Base-by-base conservation (phyloP, 441 rosid genomes). In the Pelargonium myrrhifolium region DNA sequence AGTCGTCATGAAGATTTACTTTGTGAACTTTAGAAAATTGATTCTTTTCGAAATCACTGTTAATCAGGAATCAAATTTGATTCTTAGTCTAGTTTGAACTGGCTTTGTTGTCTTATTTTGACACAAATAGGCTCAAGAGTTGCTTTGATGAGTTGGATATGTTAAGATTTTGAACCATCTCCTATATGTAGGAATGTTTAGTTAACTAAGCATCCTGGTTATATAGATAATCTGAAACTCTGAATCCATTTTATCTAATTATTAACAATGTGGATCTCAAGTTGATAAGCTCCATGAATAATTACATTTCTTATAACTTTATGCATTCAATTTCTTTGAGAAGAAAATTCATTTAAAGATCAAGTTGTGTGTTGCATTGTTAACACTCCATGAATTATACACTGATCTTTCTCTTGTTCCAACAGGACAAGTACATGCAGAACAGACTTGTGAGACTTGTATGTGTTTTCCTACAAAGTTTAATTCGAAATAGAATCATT, bases 401-500 rank as follows among this genome's bases (percentile, higher is more conserved):
- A 17, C 62, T 9, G 43, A 35, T 49, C 28, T 64, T 28, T 65
- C 18, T 69, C 35, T 59, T 71, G 58, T 72, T 81, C 80, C 81
- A 56, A 69, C 93, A 94, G 94, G 99, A 94, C 75, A 94, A 88
- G 76, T 92, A 92, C 83, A 89, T 94, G 98, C 98, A 94, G 87
- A 92, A 87, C 84, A 86, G 98, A 79, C 97, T 94, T 53, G 99
- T 92, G 37, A 86, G 99, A 69, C 99, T 94, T 68, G 98, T 94
- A 59, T 94, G 99, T 71, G 98, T 89, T 68, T 94, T 94, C 94
- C 82, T 94, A 64, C 97, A 94, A 81, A 85, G 92, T 78, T 78
- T 92, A 77, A 94, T 94, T 72, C 87, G 97, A 26, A 94, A 94
- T 74, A 88, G 87, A 74, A 89, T 82, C 67, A 89, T 94, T 56